Base-by-base conservation (phyloP, 495 filamentous ascomycete genomes). In the Lindgomyces ingoldianus region DNA sequence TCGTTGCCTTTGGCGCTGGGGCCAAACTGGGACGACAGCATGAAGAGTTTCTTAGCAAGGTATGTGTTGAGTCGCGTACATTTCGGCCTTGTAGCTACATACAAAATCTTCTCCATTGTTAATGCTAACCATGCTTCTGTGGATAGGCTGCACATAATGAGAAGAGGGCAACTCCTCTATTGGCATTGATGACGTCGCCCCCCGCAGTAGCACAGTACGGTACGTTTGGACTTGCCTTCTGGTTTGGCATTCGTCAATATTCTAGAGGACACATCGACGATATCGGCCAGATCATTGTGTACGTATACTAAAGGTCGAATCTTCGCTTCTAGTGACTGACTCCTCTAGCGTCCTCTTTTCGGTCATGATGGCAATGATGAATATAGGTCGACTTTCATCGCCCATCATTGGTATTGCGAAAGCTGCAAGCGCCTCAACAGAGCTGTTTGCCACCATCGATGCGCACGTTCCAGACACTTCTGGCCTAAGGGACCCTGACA, bases 101-200 rank as follows among this genome's bases (percentile, higher is more conserved):
- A n/a, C n/a, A n/a, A n/a, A n/a, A n/a, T n/a, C n/a, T n/a, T n/a
- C n/a, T n/a, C n/a, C n/a, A n/a, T n/a, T n/a, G n/a, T n/a, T n/a
- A n/a, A n/a, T n/a, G n/a, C n/a, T n/a, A n/a, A n/a, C n/a, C n/a
- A n/a, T n/a, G n/a, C n/a, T n/a, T n/a, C n/a, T n/a, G n/a, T n/a
- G n/a, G n/a, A n/a, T n/a, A 86, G 60, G 81, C 86, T 1, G 80
- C 76, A 16, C 76, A 74, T 12, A 77, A 81, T 27, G 87, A 87
- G 0, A 67, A 81, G 44, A 80, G 76, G 56, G 75, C 78, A 60
- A 78, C 80, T 2, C 82, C 82, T 10, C 66, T 85, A 19, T 76
- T 82, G 27, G 78, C 75, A 30, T 49, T 71, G 1, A 62, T 69
- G 62, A 60, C 73, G 62, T 18, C 60, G 16, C 72, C 72, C 2